Base-by-base conservation (phyloP, 2,329 filamentous ascomycete species). In the Tricladium varicosporioides region DNA sequence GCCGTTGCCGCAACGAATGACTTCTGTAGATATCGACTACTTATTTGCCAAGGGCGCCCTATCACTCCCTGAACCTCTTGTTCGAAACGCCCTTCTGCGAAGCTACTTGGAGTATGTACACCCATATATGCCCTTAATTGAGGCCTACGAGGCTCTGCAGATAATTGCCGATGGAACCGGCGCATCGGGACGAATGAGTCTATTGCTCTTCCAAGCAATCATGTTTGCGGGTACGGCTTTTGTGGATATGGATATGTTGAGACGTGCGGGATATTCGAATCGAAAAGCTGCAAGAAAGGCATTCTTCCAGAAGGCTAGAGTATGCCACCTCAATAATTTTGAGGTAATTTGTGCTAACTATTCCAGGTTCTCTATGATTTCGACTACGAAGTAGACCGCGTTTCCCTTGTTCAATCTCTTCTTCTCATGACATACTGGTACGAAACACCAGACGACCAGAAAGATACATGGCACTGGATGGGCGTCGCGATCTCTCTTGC, bases 391-490 rank as follows among this genome's bases (percentile, higher is more conserved):
- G 84, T 86, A 46, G 92, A 97, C 72, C 89, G 92, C 51, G 87
- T 97, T 57, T 85, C 91, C 16, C 81, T 97, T 19, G 91, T 97
- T 14, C 93, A 97, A 73, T 88, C 90, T 4, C 79, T 97, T 18
- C 79, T 97, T 19, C 80, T 97, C 58, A 92, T 97, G 89, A 96
- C 92, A 2, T 96, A 96, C 72, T 97, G 93, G 89, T 97, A 97
- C 72, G 92, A 97, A 74, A 96, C 91, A 11, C 92, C 92, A 0
- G 92, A 97, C 73, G 93, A 97, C 71, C 91, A 96, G 70, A 97
- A 97, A 73, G 93, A 97, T 71, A 97, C 92, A 47, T 97, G 93
- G 90, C 92, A 97, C 71, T 97, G 92, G 93, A 96, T 97, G 90
- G 93, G 93, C 15, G 91, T 97, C 40, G 93, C 92, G 44, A 90